Evolutionary conservation across 2,329 filamentous ascomycete species (phyloP).

Genomic region (Botrytis elliptica): DNA sequence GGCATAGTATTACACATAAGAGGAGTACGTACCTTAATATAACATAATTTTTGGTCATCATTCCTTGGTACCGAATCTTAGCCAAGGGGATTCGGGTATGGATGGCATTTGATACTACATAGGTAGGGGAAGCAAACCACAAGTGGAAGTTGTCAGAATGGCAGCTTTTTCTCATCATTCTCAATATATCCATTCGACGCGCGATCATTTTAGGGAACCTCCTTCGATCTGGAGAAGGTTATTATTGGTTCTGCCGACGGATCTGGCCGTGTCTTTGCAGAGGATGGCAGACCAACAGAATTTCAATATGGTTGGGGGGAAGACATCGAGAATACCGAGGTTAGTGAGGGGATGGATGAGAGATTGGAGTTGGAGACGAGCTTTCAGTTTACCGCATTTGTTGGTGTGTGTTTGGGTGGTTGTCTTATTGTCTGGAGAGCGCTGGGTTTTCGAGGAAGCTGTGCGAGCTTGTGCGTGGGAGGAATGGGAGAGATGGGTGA

Average conservation of each 20-base stretch:
- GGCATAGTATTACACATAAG: not conserved
- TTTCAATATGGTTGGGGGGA: constrained; percentile 25
- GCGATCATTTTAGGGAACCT: constrained; percentile 34
- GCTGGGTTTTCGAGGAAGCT: constrained; percentile 69
- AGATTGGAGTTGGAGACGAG: constrained; percentile 51
- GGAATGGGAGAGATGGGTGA: constrained; percentile 90
- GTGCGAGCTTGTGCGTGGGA: constrained; percentile 77
- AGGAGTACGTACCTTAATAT: not conserved
- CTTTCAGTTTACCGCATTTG: constrained; percentile 63
- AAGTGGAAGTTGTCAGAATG: constrained; percentile 25
- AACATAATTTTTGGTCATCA: constrained; percentile 1
- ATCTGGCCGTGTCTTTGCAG: constrained; percentile 31
- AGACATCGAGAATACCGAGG: constrained; percentile 24
- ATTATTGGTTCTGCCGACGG: constrained; percentile 29
- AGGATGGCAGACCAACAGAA: constrained; percentile 29
- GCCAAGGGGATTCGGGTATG: constrained; percentile 5
- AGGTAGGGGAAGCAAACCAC: not conserved
- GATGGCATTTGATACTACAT: not conserved
- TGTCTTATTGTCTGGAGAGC: constrained; percentile 81
- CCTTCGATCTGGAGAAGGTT: constrained; percentile 34
- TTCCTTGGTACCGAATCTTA: not conserved
- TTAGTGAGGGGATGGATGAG: constrained; percentile 25
- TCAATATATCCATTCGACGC: constrained; percentile 28
- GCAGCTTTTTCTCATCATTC: constrained; percentile 28
- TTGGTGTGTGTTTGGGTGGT: constrained; percentile 73